A percentile compares a stretch with the other conserved stretches of the same genome.
These are phyloP conservation scores for Kwoniella dendrophila DNA, from an alignment of 768 basidiomycete genomes.

Conservation along the genomic window DNA sequence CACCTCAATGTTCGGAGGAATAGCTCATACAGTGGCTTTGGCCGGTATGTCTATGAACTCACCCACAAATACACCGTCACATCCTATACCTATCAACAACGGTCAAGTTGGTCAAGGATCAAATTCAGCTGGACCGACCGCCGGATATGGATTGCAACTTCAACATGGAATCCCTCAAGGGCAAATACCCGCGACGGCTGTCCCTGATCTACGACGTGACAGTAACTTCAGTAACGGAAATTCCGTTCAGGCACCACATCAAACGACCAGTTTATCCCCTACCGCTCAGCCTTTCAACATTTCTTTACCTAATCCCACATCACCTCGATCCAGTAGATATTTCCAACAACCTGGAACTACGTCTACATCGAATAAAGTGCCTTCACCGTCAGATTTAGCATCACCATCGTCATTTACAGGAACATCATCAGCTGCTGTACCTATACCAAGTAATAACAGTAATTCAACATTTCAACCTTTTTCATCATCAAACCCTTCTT, in stretches of 20 bases:
- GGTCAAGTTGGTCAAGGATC: slow-evolving; percentile 7
- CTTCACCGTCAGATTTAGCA: slow-evolving; percentile 11
- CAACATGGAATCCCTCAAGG: slow-evolving; percentile 9
- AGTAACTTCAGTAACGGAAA: slow-evolving; percentile 7
- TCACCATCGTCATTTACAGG: not conserved
- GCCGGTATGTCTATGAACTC: slow-evolving; percentile 43
- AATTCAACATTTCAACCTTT: slow-evolving; percentile 20
- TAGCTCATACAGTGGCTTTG: slow-evolving; percentile 48
- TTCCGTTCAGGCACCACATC: slow-evolving; percentile 3
- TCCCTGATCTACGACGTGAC: slow-evolving; percentile 20
- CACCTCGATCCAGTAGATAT: slow-evolving; percentile 30
- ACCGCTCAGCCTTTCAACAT: slow-evolving; percentile 47
- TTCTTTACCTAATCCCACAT: slow-evolving; percentile 27
- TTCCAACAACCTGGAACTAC: too few species aligned
- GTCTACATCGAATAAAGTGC: slow-evolving; percentile 1
- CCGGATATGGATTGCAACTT: slow-evolving; percentile 21
- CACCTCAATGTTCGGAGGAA: slow-evolving; percentile 37
- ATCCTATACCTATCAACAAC: slow-evolving; percentile 15
- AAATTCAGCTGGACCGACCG: slow-evolving; percentile 8
- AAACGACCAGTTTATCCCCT: slow-evolving; percentile 40
- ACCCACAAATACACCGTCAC: slow-evolving; percentile 12
- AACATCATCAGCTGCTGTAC: not conserved
- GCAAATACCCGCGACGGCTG: slow-evolving; percentile 10
- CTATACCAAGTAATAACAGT: slow-evolving; percentile 2
- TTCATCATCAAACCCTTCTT: slow-evolving; percentile 16